Evolutionary conservation across 2,329 filamentous ascomycete genomes (phyloP).

Genomic region (Elsinoe fawcettii): DNA sequence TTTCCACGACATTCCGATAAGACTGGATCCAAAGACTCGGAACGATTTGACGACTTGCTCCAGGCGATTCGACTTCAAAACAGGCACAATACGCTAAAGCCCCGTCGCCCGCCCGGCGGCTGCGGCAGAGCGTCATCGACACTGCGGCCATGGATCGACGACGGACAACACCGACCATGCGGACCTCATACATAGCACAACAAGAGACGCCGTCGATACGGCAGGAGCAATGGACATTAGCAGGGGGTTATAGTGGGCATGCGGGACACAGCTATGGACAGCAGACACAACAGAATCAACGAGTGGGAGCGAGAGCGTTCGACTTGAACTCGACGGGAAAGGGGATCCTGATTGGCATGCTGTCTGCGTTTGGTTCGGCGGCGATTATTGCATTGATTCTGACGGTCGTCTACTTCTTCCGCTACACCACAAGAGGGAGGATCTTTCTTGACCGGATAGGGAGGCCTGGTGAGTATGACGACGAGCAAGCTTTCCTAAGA

Average conservation of each 20-base stretch:
- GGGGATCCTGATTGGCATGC: conserved; percentile 87
- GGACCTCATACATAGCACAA: conserved; percentile 15
- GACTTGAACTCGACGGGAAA: conserved; percentile 49
- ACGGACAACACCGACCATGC: conserved; percentile 17
- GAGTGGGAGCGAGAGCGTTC: neutral
- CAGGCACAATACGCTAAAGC: conserved; percentile 3
- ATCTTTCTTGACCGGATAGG: conserved; percentile 92
- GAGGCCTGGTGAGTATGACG: conserved; percentile 90
- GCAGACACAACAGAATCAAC: neutral
- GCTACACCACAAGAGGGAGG: conserved; percentile 77
- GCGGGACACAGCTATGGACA: neutral
- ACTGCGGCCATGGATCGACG: neutral
- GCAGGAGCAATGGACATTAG: conserved; percentile 15
- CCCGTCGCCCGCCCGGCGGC: conserved; percentile 19
- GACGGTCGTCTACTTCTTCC: conserved; percentile 83
- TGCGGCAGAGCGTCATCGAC: conserved; percentile 16
- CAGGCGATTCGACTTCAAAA: neutral
- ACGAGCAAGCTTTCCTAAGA: conserved; percentile 87
- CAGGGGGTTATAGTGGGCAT: neutral
- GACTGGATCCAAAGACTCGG: neutral
- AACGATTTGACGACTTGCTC: neutral
- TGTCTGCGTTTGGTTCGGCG: conserved; percentile 89
- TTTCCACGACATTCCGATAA: neutral
- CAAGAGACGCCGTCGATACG: conserved; percentile 13
- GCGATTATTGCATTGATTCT: conserved; percentile 73